Conservation (phyloP, 345 rosid genomes). For the Acer saccharum region DNA sequence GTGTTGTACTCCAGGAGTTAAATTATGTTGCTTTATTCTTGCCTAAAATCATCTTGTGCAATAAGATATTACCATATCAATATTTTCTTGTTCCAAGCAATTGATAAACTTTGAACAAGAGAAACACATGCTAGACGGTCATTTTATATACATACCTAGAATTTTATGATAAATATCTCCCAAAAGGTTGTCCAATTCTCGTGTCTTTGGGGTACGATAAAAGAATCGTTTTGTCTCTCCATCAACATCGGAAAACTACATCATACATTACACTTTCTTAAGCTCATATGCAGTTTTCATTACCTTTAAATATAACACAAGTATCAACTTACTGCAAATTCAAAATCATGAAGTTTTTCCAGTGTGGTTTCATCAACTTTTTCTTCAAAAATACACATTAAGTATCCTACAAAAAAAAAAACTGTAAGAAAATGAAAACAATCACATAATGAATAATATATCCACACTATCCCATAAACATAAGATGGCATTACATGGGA, state of each 20-base stretch:
- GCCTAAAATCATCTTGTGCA: neutral
- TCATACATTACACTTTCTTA: constrained; percentile 15
- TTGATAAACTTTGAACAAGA: neutral
- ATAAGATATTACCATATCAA: neutral
- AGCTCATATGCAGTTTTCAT: constrained; percentile 4
- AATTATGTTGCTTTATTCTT: neutral
- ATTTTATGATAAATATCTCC: constrained; percentile 97
- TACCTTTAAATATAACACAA: constrained; percentile 6
- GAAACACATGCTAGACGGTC: neutral
- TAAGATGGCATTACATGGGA: neutral
- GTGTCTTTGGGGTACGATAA: constrained; percentile 85
- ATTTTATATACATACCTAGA: constrained; percentile 48
- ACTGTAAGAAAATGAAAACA: neutral
- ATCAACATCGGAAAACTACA: constrained; percentile 75
- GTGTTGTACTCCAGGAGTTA: neutral
- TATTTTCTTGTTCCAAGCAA: constrained; percentile 3
- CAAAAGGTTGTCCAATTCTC: constrained; percentile 81
- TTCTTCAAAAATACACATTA: constrained; percentile 82
- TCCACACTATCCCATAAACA: neutral
- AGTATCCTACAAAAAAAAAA: constrained; percentile 57
- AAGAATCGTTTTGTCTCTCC: constrained; percentile 74
- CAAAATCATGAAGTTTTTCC: constrained; percentile 58
- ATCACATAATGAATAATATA: neutral
- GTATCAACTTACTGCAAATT: constrained; percentile 63
- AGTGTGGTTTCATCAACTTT: constrained; percentile 62